Evolutionary conservation across 768 basidiomycete species (phyloP), one percentile per base, ranked within the genome.

Genomic region (Piloderma croceum): DNA sequence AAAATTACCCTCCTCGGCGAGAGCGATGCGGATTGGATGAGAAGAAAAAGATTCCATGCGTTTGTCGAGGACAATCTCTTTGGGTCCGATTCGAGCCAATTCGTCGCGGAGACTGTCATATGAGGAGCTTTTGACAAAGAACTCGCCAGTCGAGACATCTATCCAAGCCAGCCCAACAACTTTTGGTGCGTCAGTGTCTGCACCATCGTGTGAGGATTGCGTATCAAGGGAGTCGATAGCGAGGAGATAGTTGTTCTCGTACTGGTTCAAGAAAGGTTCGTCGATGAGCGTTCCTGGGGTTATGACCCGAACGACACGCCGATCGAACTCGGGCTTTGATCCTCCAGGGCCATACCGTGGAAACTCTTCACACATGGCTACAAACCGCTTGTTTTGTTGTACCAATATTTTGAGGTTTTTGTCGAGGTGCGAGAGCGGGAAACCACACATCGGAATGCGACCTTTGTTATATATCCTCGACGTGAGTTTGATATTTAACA

Each of bases 261-360:
- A 81, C 17, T 79, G 83, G 47, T 86, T 82, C 41, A 93, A 59
- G 63, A 94, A 94, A 0, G 82, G 73, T 56, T 96, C 93, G 56
- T 94, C 90, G 22, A 94, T 86, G 42, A 97, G 76, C 4, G 93
- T 97, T 22, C 93, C 93, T 5, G 93, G 92, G 3, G 93, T 94
- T 47, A 96, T 77, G 38, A 96, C 77, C 29, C 93, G 81, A 32
- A 77, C 78, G 20, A 97, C 89, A 17, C 84, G 80, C 58, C 93
- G 71, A 29, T 89, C 81, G 46, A 89, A 88, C 31, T 68, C 67
- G 24, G 72, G 73, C 49, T 77, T 80, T 32, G 65, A 63, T 7
- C 78, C 79, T 2, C 61, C 40, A 2, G 59, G 50, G 6, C 65
- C 58, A 36, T 65, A 60, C 5, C 68, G 70, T 34, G 76, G 78